Conservation (phyloP, 371 early-diverging fungal genomes). For the Mortierella sp. region DNA sequence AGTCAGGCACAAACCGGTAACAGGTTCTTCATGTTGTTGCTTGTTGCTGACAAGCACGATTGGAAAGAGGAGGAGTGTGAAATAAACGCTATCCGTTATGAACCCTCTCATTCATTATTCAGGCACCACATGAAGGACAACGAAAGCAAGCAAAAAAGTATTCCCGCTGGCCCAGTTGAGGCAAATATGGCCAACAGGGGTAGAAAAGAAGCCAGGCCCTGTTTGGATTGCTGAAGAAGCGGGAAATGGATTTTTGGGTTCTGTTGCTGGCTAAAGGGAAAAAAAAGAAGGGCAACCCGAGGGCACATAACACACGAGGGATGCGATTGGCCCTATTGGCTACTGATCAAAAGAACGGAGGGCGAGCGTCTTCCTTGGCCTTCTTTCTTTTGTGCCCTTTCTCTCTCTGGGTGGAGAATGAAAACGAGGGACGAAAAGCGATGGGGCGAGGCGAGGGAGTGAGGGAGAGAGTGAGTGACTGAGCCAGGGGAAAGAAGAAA, state of each 20-base stretch:
- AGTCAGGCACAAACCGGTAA: not conserved
- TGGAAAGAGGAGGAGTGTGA: not conserved
- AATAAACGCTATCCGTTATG: not conserved
- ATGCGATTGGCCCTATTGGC: constrained; percentile 8
- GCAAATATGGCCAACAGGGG: not conserved
- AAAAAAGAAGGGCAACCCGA: not conserved
- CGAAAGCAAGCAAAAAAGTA: not conserved
- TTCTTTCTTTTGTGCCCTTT: not conserved
- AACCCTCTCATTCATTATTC: not conserved
- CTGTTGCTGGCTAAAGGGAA: not conserved
- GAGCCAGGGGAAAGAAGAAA: not conserved
- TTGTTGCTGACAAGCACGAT: not conserved
- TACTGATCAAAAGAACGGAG: not conserved
- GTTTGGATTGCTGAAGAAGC: not conserved
- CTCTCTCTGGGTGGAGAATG: not conserved
- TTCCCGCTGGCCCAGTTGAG: constrained; percentile 1
- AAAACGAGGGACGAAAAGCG: not conserved
- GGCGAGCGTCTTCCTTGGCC: constrained; percentile 1
- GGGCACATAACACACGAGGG: not conserved
- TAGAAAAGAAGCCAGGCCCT: not conserved
- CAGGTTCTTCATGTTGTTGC: not conserved
- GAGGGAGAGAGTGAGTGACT: not conserved
- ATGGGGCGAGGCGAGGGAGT: not conserved
- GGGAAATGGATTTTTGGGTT: constrained; percentile 10
- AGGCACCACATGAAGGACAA: not conserved